Evolutionary conservation across 306 rosid species (phyloP).

Genomic region (Erythrophleum fordii): DNA sequence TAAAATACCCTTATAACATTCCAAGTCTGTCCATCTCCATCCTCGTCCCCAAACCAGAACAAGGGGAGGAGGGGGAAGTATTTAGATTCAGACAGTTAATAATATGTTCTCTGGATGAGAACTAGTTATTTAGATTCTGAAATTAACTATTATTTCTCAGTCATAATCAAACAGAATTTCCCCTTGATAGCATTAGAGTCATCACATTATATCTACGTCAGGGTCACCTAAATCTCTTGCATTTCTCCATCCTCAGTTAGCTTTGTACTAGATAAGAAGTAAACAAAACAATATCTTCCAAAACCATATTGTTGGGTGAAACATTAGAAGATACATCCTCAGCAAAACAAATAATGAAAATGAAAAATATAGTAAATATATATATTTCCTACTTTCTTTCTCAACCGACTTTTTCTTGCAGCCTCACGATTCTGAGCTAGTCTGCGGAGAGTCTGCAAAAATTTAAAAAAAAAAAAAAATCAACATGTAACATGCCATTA

Average conservation of each 20-base stretch:
- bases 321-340: neutral
- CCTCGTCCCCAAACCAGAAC: neutral
- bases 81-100: neutral
- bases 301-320: neutral
- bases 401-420: slow-evolving; percentile 86
- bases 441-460: slow-evolving; percentile 79
- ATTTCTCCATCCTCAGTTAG: neutral
- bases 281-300: neutral
- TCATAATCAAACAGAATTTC: neutral
- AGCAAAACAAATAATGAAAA: neutral
- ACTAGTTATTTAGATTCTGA: neutral
- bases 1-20: neutral
- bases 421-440: slow-evolving; percentile 96
- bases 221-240: neutral
- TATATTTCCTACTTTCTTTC: slow-evolving; percentile 68
- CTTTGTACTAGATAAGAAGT: neutral
- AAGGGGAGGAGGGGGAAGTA: neutral
- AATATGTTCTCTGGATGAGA: neutral
- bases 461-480: slow-evolving; percentile 15
- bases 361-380: neutral
- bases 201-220: neutral
- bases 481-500: slow-evolving; percentile 18
- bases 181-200: neutral
- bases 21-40: neutral
- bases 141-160: neutral